Evolutionary conservation across 139 green algal genomes (phyloP).

Genomic region (Tetradesmus obliquus): DNA sequence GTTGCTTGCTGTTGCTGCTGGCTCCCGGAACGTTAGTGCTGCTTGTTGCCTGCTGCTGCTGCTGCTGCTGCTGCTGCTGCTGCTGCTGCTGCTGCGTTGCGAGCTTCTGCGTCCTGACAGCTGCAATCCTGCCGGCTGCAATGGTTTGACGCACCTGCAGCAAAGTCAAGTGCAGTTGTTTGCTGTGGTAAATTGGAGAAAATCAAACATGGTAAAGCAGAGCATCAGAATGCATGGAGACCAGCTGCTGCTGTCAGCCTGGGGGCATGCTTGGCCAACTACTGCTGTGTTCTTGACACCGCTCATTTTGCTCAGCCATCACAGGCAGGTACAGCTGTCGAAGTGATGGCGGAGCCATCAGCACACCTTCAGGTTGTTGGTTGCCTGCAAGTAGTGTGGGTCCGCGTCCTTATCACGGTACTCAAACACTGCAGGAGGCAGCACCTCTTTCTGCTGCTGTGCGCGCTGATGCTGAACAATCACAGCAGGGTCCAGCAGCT

Average conservation of each 20-base stretch:
- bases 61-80: constrained; percentile 13
- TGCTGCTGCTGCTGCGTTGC: constrained; percentile 18
- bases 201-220: too few relatives aligned
- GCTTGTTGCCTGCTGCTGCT: neutral
- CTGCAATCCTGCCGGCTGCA: neutral
- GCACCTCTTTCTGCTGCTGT: constrained; percentile 58
- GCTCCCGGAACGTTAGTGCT: neutral
- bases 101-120: neutral
- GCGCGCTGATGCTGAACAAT: constrained; percentile 16
- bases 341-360: too few relatives aligned
- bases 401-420: constrained; percentile 65
- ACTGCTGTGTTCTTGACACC: neutral
- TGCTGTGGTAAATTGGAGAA: neutral
- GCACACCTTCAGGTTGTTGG: constrained; percentile 64
- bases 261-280: too few relatives aligned
- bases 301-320: neutral
- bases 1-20: constrained; percentile 13
- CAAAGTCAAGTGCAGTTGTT: neutral
- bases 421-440: constrained; percentile 66
- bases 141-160: constrained; percentile 23
- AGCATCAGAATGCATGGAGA: neutral
- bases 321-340: too few relatives aligned
- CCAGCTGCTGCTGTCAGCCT: neutral
- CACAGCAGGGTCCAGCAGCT: constrained; percentile 69
- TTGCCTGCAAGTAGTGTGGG: constrained; percentile 69